Conservation (phyloP, 75 land plant species). For the Chamaecyparis obtusa region DNA sequence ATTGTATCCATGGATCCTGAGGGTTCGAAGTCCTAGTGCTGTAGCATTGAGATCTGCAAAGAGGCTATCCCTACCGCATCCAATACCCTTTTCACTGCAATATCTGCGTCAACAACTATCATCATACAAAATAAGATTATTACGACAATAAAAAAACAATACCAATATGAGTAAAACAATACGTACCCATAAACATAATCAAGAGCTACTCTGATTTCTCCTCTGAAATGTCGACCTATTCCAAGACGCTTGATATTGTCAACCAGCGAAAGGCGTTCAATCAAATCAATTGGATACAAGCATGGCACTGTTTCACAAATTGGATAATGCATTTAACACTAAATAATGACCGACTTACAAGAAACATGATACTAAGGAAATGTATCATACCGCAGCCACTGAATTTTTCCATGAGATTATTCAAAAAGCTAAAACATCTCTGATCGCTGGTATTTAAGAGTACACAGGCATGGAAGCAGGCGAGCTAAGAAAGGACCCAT, state of each 20-base stretch:
- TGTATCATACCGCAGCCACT: no score
- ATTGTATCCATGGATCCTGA: neutral
- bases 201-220: neutral
- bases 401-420: no score
- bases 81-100: neutral
- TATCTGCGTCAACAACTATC: neutral
- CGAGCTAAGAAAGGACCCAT: no score
- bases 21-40: neutral
- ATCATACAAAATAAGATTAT: neutral
- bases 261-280: neutral
- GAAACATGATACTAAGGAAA: no score
- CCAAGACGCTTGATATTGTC: neutral
- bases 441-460: no score
- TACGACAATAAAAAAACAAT: no score
- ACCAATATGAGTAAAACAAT: neutral
- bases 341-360: no score
- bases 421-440: no score
- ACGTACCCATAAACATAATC: neutral
- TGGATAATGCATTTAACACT: no score
- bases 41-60: neutral
- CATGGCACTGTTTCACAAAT: neutral
- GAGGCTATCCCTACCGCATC: neutral
- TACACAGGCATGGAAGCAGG: no score
- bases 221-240: neutral
- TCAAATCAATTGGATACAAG: neutral